Conservation (phyloP, 345 rosid species). For the Gossypium rotundifolium region DNA sequence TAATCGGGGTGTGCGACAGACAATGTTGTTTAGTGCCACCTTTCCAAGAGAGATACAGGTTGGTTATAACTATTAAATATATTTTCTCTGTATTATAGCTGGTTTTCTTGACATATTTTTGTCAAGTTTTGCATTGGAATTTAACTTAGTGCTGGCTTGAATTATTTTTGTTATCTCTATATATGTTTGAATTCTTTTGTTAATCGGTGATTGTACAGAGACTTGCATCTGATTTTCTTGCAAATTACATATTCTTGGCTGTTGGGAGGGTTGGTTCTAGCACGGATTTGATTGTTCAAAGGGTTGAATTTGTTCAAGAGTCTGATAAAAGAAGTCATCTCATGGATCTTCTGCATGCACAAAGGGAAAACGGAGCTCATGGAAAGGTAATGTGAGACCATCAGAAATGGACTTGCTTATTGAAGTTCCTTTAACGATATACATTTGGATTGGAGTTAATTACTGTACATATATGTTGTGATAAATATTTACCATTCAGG, state of each 20-base stretch:
- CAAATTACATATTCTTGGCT: conserved; percentile 80
- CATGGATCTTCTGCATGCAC: conserved; percentile 98
- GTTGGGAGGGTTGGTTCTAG: conserved; percentile 99
- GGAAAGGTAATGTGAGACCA: conserved; percentile 52
- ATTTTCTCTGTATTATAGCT: background rate
- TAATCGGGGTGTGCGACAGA: conserved; percentile 71
- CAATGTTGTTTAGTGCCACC: conserved; percentile 95
- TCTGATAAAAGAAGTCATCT: conserved; percentile 97
- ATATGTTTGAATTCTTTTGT: background rate
- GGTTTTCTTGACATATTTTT: background rate
- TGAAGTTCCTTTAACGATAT: background rate
- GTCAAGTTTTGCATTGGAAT: background rate
- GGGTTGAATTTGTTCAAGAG: conserved; percentile 92
- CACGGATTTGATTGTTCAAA: conserved; percentile 93
- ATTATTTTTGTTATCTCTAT: background rate
- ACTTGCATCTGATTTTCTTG: conserved; percentile 88
- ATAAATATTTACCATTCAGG: background rate
- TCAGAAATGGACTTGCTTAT: background rate
- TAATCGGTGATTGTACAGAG: conserved; percentile 49
- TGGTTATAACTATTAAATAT: background rate
- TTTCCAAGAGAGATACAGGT: conserved; percentile 99
- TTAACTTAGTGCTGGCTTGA: background rate
- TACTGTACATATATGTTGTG: background rate
- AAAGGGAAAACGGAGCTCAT: conserved; percentile 67
- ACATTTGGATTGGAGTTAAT: background rate